Percentiles rank a stretch among this genome's conserved stretches.
Evolutionary conservation across 495 filamentous ascomycete species (phyloP).

Genomic region (Neurospora hispaniola): DNA sequence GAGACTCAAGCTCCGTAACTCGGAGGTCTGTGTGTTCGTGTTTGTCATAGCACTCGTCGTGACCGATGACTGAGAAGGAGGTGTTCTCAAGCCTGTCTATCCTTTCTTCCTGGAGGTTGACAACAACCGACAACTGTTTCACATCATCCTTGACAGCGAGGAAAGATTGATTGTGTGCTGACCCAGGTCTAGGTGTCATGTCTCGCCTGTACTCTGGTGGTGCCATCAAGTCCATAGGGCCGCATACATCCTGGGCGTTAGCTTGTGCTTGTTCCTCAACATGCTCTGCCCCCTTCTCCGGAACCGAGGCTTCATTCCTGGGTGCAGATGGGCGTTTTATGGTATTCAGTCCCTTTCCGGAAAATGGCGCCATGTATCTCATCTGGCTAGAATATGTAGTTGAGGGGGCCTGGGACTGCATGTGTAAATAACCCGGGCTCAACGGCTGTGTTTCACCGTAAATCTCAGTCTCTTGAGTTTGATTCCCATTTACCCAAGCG

Average conservation of each 20-base stretch:
- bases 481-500: slow-evolving; percentile 31
- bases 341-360: slow-evolving; percentile 36
- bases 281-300: slow-evolving; percentile 10
- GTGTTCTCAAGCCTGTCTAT: slow-evolving; percentile 49
- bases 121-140: slow-evolving; percentile 26
- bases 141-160: slow-evolving; percentile 13
- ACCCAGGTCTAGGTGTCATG: slow-evolving; percentile 4
- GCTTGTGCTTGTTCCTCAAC: slow-evolving; percentile 13
- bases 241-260: neutral
- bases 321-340: slow-evolving; percentile 28
- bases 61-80: slow-evolving; percentile 44
- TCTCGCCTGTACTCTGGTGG: neutral
- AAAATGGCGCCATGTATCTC: slow-evolving; percentile 38
- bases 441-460: slow-evolving; percentile 28
- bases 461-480: slow-evolving; percentile 20
- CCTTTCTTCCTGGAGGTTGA: slow-evolving; percentile 42
- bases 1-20: slow-evolving; percentile 50
- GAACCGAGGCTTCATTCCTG: slow-evolving; percentile 20
- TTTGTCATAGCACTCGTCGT: slow-evolving; percentile 50
- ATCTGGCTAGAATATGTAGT: slow-evolving; percentile 34
- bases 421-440: slow-evolving; percentile 41
- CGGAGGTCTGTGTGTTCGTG: slow-evolving; percentile 48
- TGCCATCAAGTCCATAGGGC: neutral
- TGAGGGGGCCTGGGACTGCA: slow-evolving; percentile 36
- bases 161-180: slow-evolving; percentile 5